These are phyloP conservation scores for Heterobasidion annosum DNA, from an alignment of 1,284 basidiomycete species.

Conservation along the genomic window DNA sequence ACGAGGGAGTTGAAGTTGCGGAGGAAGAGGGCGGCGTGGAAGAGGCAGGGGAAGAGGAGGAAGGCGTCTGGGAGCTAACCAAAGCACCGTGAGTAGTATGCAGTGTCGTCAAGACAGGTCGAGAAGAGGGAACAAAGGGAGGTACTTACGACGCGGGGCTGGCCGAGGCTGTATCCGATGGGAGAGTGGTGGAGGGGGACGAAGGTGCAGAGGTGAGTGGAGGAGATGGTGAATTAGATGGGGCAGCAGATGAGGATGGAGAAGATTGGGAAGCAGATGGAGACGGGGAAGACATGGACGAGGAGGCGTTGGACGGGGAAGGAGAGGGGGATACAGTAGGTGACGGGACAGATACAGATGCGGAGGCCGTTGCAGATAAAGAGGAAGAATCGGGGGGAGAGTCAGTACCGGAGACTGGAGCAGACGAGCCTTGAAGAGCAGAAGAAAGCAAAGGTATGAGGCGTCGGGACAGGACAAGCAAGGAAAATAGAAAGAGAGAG, in stretches of 20 bases:
- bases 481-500: background rate
- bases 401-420: background rate
- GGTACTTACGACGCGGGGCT: background rate
- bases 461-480: background rate
- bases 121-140: background rate
- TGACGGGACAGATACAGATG: slow-evolving; percentile 14
- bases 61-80: background rate
- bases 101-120: background rate
- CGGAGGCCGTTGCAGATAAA: slow-evolving; percentile 13
- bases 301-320: slow-evolving; percentile 2
- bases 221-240: slow-evolving; percentile 5
- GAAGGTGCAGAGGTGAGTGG: background rate
- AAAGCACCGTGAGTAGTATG: background rate
- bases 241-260: background rate
- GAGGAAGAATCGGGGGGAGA: slow-evolving; percentile 13
- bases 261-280: background rate
- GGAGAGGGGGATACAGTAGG: slow-evolving; percentile 14
- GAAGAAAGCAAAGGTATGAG: background rate
- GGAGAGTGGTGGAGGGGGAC: background rate
- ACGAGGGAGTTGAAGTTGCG: background rate
- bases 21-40: slow-evolving; percentile 14
- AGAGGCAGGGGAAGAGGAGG: slow-evolving; percentile 2
- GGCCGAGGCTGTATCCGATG: background rate
- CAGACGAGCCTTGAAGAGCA: slow-evolving; percentile 2
- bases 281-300: background rate